phyloP scores from a whole-genome alignment of 2,329 filamentous ascomycete genomes.

The Cylindrodendrum hubeiense region DNA sequence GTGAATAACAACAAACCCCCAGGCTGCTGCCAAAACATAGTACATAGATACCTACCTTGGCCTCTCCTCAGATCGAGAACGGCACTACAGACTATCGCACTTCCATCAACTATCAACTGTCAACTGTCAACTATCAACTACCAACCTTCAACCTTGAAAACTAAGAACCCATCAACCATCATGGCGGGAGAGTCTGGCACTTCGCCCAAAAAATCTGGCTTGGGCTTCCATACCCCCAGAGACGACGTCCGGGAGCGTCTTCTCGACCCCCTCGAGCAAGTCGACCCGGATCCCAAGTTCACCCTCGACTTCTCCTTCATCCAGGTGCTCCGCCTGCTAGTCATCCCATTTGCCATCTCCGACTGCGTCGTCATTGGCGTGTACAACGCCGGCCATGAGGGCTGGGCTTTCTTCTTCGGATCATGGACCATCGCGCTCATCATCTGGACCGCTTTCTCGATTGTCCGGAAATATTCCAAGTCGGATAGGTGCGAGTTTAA shows the following conservation, averaged over 20 bases:
- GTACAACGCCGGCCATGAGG: not conserved
- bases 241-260: conserved; percentile 34
- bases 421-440: conserved; percentile 26
- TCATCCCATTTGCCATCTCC: conserved; percentile 32
- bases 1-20: not conserved
- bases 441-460: conserved; percentile 27
- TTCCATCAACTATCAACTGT: not conserved
- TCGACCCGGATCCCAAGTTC: conserved; percentile 23
- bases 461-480: conserved; percentile 10
- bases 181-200: not conserved
- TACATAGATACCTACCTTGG: not conserved
- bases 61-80: not conserved
- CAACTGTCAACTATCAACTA: not conserved
- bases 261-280: conserved; percentile 27
- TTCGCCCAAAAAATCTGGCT: not conserved
- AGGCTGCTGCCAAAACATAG: not conserved
- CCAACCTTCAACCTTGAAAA: not conserved
- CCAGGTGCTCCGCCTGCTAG: conserved; percentile 27
- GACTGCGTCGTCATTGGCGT: conserved; percentile 28
- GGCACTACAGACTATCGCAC: not conserved
- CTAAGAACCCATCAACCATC: not conserved
- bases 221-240: conserved; percentile 18
- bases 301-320: conserved; percentile 34
- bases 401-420: conserved; percentile 24
- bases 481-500: conserved; percentile 37